Conservation (phyloP, 2,329 filamentous ascomycete genomes). For the Erysiphe neolycopersici region DNA sequence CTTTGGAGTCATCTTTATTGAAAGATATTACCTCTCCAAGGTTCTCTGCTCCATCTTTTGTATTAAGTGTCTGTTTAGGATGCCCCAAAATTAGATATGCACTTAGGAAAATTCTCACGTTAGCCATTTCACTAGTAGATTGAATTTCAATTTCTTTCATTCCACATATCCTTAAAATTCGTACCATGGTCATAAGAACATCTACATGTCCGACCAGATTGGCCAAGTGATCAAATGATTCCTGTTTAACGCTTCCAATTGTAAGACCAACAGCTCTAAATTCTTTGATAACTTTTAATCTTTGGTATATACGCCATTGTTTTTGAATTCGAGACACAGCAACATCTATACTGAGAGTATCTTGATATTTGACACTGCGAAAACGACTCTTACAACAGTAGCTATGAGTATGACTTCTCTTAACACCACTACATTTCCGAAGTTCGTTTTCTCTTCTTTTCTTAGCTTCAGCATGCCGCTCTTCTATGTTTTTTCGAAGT, state of each 20-base stretch:
- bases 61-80: slow-evolving; percentile 50
- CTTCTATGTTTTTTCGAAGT: slow-evolving; percentile 49
- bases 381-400: slow-evolving; percentile 22
- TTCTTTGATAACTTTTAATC: slow-evolving; percentile 32
- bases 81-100: slow-evolving; percentile 59
- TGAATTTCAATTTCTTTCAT: slow-evolving; percentile 36
- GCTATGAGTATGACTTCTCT: slow-evolving; percentile 27
- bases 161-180: slow-evolving; percentile 41
- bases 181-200: slow-evolving; percentile 37
- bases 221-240: slow-evolving; percentile 49
- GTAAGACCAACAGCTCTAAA: slow-evolving; percentile 41
- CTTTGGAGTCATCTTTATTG: slow-evolving; percentile 26
- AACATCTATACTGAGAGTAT: slow-evolving; percentile 26
- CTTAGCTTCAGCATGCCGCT: slow-evolving; percentile 54
- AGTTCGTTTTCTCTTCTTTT: slow-evolving; percentile 38
- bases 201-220: slow-evolving; percentile 37
- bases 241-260: slow-evolving; percentile 41
- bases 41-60: slow-evolving; percentile 32
- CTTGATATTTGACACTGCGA: slow-evolving; percentile 22
- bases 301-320: slow-evolving; percentile 36
- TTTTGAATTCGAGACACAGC: slow-evolving; percentile 41
- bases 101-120: slow-evolving; percentile 50
- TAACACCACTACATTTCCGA: slow-evolving; percentile 23
- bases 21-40: slow-evolving; percentile 30
- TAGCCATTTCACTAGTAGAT: slow-evolving; percentile 40